These are phyloP conservation scores for Flagelloscypha sp. DNA, from an alignment of 768 basidiomycete species.

Conservation along the genomic window DNA sequence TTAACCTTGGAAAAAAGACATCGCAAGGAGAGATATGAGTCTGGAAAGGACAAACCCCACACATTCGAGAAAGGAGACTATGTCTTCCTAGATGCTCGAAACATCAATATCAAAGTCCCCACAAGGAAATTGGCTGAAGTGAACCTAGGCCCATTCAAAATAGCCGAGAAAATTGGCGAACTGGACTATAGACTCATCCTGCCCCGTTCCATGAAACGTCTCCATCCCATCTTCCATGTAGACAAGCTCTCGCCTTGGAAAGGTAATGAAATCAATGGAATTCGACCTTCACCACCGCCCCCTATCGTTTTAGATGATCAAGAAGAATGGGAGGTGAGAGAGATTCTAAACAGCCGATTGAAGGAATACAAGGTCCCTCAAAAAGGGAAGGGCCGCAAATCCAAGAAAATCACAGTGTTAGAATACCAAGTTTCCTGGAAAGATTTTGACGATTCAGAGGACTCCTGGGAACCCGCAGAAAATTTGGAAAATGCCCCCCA, in stretches of 20 bases:
- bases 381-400: too few relatives aligned
- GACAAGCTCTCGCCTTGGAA: constrained; percentile 9
- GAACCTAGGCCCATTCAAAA: constrained; percentile 10
- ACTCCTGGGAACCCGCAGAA: too few relatives aligned
- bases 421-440: too few relatives aligned
- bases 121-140: constrained; percentile 13
- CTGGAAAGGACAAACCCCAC: too few relatives aligned
- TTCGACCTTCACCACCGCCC: constrained; percentile 2
- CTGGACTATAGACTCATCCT: constrained; percentile 11
- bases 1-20: constrained; percentile 7
- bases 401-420: too few relatives aligned
- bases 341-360: constrained; percentile 9
- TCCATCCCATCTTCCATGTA: constrained; percentile 14
- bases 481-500: too few relatives aligned
- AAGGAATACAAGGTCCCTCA: too few relatives aligned
- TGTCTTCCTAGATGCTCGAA: constrained; percentile 5
- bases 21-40: constrained; percentile 9
- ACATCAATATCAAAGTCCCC: constrained; percentile 3
- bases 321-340: constrained; percentile 8
- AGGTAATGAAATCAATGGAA: background rate
- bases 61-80: constrained; percentile 2
- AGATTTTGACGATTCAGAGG: too few relatives aligned
- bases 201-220: constrained; percentile 7
- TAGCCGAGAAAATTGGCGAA: constrained; percentile 9
- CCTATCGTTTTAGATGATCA: constrained; percentile 5